phyloP scores from a whole-genome alignment of 2,329 filamentous ascomycete genomes.

The Exophiala calicioides region DNA sequence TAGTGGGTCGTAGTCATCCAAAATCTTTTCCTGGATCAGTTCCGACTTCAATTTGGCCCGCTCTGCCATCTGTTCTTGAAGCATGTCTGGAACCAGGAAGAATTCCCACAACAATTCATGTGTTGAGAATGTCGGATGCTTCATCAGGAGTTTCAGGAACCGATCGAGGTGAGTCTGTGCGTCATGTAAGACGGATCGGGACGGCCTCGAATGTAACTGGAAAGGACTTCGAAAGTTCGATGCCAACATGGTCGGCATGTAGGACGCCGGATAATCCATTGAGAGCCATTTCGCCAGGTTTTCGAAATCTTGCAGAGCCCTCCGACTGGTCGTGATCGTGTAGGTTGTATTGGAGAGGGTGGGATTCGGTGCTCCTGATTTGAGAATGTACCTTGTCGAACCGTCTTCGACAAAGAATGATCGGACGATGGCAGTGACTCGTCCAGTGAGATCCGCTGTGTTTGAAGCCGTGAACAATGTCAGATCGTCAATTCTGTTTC shows the following conservation, averaged over 20 bases:
- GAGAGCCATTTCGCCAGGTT: slow-evolving; percentile 80
- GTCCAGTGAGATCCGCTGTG: slow-evolving; percentile 66
- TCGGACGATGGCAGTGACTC: slow-evolving; percentile 88
- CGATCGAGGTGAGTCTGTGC: slow-evolving; percentile 83
- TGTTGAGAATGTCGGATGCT: slow-evolving; percentile 88
- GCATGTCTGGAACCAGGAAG: slow-evolving; percentile 92
- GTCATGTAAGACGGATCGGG: slow-evolving; percentile 80
- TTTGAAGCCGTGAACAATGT: slow-evolving; percentile 66
- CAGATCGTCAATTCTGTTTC: slow-evolving; percentile 94
- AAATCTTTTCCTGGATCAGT: slow-evolving; percentile 76
- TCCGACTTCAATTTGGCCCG: slow-evolving; percentile 85
- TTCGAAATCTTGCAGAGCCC: slow-evolving; percentile 87
- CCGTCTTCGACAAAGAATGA: slow-evolving; percentile 98
- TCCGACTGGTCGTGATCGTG: slow-evolving; percentile 89
- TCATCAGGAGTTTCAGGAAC: slow-evolving; percentile 82
- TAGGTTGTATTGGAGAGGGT: slow-evolving; percentile 72
- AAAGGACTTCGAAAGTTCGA: slow-evolving; percentile 74
- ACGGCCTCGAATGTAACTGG: slow-evolving; percentile 89
- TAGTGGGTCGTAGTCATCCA: slow-evolving; percentile 84
- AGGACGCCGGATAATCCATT: slow-evolving; percentile 91
- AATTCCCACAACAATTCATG: slow-evolving; percentile 99
- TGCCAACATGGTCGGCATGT: slow-evolving; percentile 78
- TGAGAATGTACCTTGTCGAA: slow-evolving; percentile 87
- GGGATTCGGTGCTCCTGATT: slow-evolving; percentile 74
- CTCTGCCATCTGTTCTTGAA: slow-evolving; percentile 85